These are phyloP conservation scores for Geosmithia flava DNA, from an alignment of 2,329 filamentous ascomycete species.

Conservation along the genomic window DNA sequence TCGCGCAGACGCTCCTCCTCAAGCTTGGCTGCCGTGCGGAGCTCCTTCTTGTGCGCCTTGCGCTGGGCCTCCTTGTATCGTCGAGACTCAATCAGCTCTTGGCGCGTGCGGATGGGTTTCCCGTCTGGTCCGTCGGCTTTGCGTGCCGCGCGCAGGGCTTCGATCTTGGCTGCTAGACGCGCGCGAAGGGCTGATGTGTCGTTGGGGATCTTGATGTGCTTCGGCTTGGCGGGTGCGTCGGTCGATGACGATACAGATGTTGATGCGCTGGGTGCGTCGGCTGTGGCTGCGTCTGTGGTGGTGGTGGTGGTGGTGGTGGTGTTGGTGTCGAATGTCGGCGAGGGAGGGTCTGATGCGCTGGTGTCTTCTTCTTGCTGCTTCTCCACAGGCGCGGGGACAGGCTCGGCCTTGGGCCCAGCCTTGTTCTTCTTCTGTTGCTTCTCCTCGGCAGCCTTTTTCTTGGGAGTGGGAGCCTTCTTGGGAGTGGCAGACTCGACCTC, in stretches of 20 bases:
- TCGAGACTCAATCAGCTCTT: conserved; percentile 84
- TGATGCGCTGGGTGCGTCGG: conserved; percentile 40
- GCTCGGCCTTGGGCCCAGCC: background rate
- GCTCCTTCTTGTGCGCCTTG: conserved; percentile 79
- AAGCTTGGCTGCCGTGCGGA: conserved; percentile 62
- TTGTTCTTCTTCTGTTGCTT: conserved; percentile 1
- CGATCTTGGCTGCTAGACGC: conserved; percentile 71
- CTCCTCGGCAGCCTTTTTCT: background rate
- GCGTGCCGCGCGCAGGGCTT: conserved; percentile 69
- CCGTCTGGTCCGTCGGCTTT: conserved; percentile 81
- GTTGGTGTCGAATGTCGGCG: conserved; percentile 45
- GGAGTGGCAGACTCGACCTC: conserved; percentile 24
- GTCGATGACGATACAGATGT: conserved; percentile 57
- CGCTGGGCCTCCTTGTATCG: conserved; percentile 78
- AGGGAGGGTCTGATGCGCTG: conserved; percentile 26
- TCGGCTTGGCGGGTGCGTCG: conserved; percentile 42
- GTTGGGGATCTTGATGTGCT: conserved; percentile 53
- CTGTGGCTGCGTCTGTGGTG: conserved; percentile 4
- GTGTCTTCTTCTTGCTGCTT: conserved; percentile 30
- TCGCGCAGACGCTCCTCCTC: conserved; percentile 62
- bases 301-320: conserved; percentile 23
- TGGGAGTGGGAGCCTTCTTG: conserved; percentile 4
- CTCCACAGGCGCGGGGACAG: conserved; percentile 2
- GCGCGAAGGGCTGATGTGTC: conserved; percentile 66
- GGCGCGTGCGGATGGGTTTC: conserved; percentile 64